Base-by-base conservation (phyloP, 2,329 filamentous ascomycete genomes). In the Purpureocillium takamizusanense region DNA sequence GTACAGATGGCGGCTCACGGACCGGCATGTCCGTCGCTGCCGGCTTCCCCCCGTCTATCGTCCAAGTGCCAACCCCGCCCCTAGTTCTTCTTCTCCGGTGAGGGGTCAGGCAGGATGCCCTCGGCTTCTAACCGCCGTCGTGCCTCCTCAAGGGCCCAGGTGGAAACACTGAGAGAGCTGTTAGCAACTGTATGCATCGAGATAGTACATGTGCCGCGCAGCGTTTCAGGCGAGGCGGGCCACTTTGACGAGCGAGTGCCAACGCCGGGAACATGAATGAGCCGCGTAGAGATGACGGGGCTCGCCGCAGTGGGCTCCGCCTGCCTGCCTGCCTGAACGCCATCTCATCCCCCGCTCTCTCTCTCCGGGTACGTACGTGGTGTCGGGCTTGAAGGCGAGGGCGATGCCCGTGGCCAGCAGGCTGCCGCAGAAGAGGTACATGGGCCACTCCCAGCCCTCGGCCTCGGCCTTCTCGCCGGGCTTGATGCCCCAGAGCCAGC, bases 141-240 rank as follows among this genome's bases (percentile, higher is more conserved):
- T 38, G 92, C 92, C 70, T 98, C 92, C 68, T 98, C 92, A 32
- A 98, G 79, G 46, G 92, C 92, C 92, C 92, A 98, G 39, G 90
- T 97, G 72, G 97, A 92, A 78, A 98, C 95, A 63, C 92, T 98
- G 28, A n/a, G n/a, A n/a, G n/a, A n/a, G n/a, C n/a, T n/a, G n/a
- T n/a, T n/a, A n/a, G n/a, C n/a, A n/a, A n/a, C n/a, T 14, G n/a
- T 32, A 32, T 13, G n/a, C 30, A 32, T 32, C 4, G 3, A 5
- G 30, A 7, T 4, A 32, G 16, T 7, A n/a, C n/a, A n/a, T n/a
- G n/a, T n/a, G n/a, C n/a, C n/a, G n/a, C n/a, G n/a, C n/a, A n/a
- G n/a, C n/a, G n/a, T n/a, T n/a, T n/a, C n/a, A n/a, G n/a, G n/a
- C n/a, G n/a, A n/a, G n/a, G n/a, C n/a, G n/a, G n/a, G n/a, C n/a